Evolutionary conservation across 495 filamentous ascomycete genomes (phyloP).

Genomic region (Xylaria sp.): DNA sequence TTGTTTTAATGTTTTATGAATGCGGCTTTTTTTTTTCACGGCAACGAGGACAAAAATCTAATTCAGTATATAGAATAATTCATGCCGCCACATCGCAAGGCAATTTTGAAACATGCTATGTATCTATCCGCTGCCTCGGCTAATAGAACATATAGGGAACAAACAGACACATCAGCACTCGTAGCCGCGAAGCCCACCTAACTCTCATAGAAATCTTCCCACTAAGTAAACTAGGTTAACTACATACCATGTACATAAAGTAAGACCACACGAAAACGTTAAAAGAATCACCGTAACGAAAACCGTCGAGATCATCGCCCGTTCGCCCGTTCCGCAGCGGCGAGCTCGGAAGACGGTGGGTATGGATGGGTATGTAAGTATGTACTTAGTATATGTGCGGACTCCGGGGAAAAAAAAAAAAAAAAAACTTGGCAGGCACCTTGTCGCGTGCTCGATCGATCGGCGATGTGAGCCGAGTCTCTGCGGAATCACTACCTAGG

Average conservation of each 20-base stretch:
- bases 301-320: not conserved
- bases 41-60: not conserved
- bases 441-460: not conserved
- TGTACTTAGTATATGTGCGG: not conserved
- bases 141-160: not conserved
- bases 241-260: not conserved
- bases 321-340: not conserved
- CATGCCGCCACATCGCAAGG: not conserved
- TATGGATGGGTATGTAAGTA: too few species aligned
- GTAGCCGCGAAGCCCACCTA: not conserved
- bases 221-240: too few species aligned
- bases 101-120: not conserved
- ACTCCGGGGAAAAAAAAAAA: too few species aligned
- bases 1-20: constrained; percentile 6
- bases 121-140: not conserved
- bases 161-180: not conserved
- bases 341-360: too few species aligned
- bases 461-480: not conserved
- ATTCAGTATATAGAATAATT: constrained; percentile 18
- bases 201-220: not conserved
- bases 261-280: not conserved
- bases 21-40: too few species aligned
- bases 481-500: not conserved
- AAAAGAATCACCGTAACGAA: not conserved
- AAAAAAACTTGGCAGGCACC: not conserved